Conservation (phyloP, 208 protist genomes). For the Wallacemonas collosoma region DNA sequence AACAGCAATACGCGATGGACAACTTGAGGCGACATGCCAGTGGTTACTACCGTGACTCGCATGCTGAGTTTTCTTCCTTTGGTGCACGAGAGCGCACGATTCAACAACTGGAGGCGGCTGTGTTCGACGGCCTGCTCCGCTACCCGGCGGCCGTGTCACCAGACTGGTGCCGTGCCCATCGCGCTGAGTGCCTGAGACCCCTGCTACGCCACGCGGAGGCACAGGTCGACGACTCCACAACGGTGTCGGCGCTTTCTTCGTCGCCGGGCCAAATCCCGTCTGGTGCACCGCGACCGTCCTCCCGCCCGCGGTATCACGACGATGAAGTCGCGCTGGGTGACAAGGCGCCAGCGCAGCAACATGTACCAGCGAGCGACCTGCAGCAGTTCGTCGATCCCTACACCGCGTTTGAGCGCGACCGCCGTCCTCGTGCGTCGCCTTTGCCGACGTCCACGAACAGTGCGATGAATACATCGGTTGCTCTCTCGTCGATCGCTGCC, state of each 20-base stretch:
- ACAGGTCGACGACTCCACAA: neutral
- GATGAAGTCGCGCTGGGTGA: neutral
- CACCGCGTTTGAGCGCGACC: conserved; percentile 17
- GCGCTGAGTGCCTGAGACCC: neutral
- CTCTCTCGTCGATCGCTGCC: neutral
- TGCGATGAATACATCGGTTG: neutral
- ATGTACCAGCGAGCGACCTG: conserved; percentile 19
- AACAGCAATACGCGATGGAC: conserved; percentile 49
- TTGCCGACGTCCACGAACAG: neutral
- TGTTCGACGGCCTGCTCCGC: conserved; percentile 48
- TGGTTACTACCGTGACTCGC: conserved; percentile 17
- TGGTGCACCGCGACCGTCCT: neutral
- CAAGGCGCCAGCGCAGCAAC: neutral
- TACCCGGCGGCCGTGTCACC: conserved; percentile 50
- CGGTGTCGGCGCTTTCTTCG: neutral
- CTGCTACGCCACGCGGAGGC: neutral
- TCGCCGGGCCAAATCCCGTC: neutral
- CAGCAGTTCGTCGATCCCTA: conserved; percentile 25
- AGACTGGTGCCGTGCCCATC: conserved; percentile 20
- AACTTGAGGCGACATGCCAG: conserved; percentile 51
- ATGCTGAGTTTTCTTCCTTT: neutral
- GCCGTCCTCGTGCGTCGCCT: neutral
- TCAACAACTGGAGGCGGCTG: conserved; percentile 41
- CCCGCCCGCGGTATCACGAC: neutral
- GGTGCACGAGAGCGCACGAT: conserved; percentile 21